A percentile compares a stretch with the other conserved stretches of the same genome.
phyloP scores from a whole-genome alignment of 2,329 filamentous ascomycete genomes.

The Apiospora rasikravindrae region DNA sequence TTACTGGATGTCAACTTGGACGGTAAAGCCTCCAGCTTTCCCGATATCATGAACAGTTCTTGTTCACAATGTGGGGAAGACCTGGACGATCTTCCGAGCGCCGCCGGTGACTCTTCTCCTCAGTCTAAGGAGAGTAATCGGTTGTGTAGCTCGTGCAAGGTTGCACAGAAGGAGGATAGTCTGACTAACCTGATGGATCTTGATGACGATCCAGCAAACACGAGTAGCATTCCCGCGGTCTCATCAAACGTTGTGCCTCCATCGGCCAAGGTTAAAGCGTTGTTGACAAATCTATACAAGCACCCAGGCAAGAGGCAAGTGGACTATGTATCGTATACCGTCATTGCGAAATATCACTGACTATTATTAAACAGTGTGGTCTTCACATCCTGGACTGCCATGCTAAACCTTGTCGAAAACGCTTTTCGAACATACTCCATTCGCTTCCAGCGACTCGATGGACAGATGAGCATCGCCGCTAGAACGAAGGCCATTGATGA shows the following conservation, averaged over 20 bases:
- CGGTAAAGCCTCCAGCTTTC: neutral
- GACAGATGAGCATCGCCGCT: too few relatives aligned
- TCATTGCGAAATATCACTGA: too few relatives aligned
- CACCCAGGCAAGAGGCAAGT: slow-evolving; percentile 20
- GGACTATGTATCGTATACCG: neutral
- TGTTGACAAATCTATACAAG: neutral
- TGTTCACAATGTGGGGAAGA: neutral
- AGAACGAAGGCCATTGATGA: too few relatives aligned
- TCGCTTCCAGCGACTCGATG: too few relatives aligned
- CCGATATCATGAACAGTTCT: neutral
- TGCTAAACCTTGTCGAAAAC: too few relatives aligned
- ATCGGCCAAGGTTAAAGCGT: neutral
- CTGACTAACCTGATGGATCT: neutral
- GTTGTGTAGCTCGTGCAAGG: neutral
- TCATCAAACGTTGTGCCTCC: neutral
- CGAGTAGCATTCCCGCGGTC: neutral
- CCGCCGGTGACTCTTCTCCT: neutral
- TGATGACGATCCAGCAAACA: neutral
- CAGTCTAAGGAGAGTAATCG: neutral
- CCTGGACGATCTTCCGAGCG: neutral
- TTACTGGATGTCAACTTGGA: neutral
- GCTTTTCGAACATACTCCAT: too few relatives aligned
- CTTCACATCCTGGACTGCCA: too few relatives aligned
- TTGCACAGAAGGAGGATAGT: neutral
- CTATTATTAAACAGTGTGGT: too few relatives aligned